These are phyloP conservation scores for Lenwebbia sp. DNA, from an alignment of 345 rosid genomes.

Conservation along the genomic window DNA sequence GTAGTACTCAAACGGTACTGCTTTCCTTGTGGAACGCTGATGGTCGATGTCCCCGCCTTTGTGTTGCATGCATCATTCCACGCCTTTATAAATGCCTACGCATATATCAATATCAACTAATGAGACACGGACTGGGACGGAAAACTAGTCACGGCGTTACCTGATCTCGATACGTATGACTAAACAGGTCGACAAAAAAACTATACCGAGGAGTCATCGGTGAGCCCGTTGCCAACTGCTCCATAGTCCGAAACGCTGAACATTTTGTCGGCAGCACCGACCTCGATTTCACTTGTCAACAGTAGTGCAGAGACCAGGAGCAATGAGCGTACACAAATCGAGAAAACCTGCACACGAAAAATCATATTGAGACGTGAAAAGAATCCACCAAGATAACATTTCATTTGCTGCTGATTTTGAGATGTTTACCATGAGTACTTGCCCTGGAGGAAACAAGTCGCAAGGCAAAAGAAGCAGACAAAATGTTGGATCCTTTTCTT, in stretches of 20 bases:
- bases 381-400: not conserved
- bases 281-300: not conserved
- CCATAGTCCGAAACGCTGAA: not conserved
- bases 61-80: not conserved
- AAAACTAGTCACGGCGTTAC: not conserved
- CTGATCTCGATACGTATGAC: not conserved
- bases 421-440: not conserved
- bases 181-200: not conserved
- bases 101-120: not conserved
- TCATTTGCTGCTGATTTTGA: not conserved
- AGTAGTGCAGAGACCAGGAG: not conserved
- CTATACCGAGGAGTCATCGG: not conserved
- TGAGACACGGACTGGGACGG: not conserved
- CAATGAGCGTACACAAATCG: not conserved
- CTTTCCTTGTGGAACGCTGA: not conserved
- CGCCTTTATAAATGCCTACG: not conserved
- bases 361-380: not conserved
- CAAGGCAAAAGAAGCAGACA: not conserved
- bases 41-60: not conserved
- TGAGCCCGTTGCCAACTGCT: not conserved
- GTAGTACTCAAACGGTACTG: not conserved
- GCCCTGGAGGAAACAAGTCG: not conserved
- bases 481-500: not conserved
- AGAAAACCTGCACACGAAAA: not conserved
- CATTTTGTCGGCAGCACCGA: not conserved